Base-by-base conservation (phyloP, 1,284 basidiomycete genomes). In the Papiliotrema terrestris region DNA sequence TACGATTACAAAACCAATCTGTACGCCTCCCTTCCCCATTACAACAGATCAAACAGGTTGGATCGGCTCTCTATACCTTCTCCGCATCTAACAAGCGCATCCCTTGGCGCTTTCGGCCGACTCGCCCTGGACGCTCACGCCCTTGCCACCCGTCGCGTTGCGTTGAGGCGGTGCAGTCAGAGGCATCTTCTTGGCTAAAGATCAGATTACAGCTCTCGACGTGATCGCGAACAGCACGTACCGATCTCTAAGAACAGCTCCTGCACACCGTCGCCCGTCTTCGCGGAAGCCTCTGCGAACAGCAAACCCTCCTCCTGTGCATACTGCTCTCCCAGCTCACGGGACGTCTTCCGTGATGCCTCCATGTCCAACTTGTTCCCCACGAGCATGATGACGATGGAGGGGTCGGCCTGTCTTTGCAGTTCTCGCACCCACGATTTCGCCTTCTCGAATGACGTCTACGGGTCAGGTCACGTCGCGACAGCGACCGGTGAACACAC, bases 211-310 rank as follows among this genome's bases (percentile, higher is more conserved):
- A 36, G 22, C 47, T 9, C 8, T 8, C n/a, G 29, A 25, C 6
- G 45, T 14, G 41, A 36, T 32, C 29, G 23, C 45, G 38, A 39
- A 14, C 22, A 5, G 3, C 9, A 69, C 75, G 54, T 57, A 74
- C 75, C 74, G 60, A 95, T 93, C 26, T 87, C 84, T 54, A 85
- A 86, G 78, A 95, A 97, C 66, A 95, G 86, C 55, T 91, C 89
- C 49, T 86, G 78, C 23, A 98, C 94, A 59, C 91, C 91, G 58
- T 92, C 87, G 41, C 93, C 91, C 35, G 86, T 82, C 84, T 98
- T 98, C 49, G 94, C 94, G 74, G 90, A 94, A 1, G 94, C 94
- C 80, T 98, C 94, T 54, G 86, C 85, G 87, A 95, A 98, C 83
- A 98, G 87, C 54, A 98, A 78, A 29, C 89, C 90, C 78, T 98